Conservation (phyloP, 2,329 filamentous ascomycete species). For the Pseudocercospora cruenta region DNA sequence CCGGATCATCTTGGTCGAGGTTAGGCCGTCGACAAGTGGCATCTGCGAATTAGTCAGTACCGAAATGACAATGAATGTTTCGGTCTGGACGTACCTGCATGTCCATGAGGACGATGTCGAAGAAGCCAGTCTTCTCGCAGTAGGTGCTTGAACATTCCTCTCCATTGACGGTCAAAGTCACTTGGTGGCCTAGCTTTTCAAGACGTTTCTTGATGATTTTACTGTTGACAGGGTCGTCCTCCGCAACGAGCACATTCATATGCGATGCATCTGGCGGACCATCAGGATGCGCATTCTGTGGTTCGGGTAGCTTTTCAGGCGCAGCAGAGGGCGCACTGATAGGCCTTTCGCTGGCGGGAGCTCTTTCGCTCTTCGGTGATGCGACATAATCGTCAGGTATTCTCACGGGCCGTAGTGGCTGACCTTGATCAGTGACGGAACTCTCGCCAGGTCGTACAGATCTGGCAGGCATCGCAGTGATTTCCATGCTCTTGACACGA, state of each 20-base stretch:
- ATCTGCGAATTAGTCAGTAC: slow-evolving; percentile 59
- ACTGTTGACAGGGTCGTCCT: slow-evolving; percentile 87
- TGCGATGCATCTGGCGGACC: slow-evolving; percentile 41
- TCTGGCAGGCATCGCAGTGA: slow-evolving; percentile 38
- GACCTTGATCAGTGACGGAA: slow-evolving; percentile 44
- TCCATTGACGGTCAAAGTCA: slow-evolving; percentile 76
- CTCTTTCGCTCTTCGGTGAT: slow-evolving; percentile 16
- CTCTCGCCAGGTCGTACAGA: slow-evolving; percentile 48
- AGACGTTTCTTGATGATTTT: slow-evolving; percentile 78
- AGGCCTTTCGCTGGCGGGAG: slow-evolving; percentile 10
- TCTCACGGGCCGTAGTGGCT: slow-evolving; percentile 50
- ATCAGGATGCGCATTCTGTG: slow-evolving; percentile 13
- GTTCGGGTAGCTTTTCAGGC: slow-evolving; percentile 9
- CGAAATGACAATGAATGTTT: not conserved
- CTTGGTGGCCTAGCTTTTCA: slow-evolving; percentile 73
- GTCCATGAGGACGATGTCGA: slow-evolving; percentile 87
- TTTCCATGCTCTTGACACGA: slow-evolving; percentile 31
- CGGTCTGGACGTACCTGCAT: slow-evolving; percentile 69
- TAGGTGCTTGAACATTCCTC: slow-evolving; percentile 79
- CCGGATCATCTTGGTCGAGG: slow-evolving; percentile 81
- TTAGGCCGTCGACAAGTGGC: slow-evolving; percentile 86
- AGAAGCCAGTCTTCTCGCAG: slow-evolving; percentile 63
- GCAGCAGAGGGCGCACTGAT: not conserved
- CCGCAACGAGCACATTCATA: slow-evolving; percentile 74
- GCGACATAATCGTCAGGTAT: slow-evolving; percentile 48